Conservation (phyloP, 805 yeast species). For the Candida hispaniensis region DNA sequence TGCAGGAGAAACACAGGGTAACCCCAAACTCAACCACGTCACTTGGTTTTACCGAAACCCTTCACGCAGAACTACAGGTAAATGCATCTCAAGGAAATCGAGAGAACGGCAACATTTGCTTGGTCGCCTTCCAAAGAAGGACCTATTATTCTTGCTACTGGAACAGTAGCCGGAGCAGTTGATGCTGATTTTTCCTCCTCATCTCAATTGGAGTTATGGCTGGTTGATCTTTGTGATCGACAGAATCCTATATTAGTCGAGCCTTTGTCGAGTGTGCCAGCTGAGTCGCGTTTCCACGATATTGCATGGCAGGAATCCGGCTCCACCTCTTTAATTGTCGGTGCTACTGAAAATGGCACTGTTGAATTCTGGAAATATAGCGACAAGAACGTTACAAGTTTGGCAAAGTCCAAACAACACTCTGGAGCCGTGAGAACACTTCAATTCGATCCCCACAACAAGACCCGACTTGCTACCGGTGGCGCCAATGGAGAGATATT, state of each 20-base stretch:
- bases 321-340: constrained; percentile 57
- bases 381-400: constrained; percentile 36
- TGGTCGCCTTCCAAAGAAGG: constrained; percentile 68
- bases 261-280: constrained; percentile 38
- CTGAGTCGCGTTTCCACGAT: constrained; percentile 59
- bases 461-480: constrained; percentile 69
- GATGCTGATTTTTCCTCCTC: constrained; percentile 76
- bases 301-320: constrained; percentile 67
- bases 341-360: constrained; percentile 76
- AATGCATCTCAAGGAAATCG: constrained; percentile 68
- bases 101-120: constrained; percentile 87
- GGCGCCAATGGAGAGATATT: constrained; percentile 82
- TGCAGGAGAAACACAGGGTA: too few relatives aligned
- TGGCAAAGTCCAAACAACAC: constrained; percentile 46
- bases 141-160: constrained; percentile 69
- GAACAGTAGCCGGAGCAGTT: constrained; percentile 93
- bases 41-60: constrained; percentile 11
- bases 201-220: constrained; percentile 72
- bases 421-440: constrained; percentile 59
- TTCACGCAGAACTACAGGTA: constrained; percentile 9
- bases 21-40: constrained; percentile 16
- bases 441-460: constrained; percentile 65
- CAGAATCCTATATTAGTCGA: constrained; percentile 26
- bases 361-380: constrained; percentile 68
- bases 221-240: constrained; percentile 35